A percentile compares a stretch with the other conserved stretches of the same genome.
Conservation (phyloP, 148 eudicot species). For the Spergularia bocconei region DNA sequence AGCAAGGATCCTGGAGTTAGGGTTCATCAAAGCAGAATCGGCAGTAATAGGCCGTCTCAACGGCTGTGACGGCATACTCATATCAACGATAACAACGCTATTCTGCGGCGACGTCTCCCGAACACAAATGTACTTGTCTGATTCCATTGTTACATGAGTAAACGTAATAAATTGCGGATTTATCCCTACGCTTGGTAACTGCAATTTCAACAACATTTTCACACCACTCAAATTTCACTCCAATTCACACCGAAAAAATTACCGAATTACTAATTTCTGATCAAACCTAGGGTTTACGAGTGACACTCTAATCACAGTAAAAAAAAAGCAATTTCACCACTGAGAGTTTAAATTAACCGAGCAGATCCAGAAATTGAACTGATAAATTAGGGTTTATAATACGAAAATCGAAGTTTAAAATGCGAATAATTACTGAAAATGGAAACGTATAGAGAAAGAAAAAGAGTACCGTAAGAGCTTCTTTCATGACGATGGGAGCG, state of each 20-base stretch:
- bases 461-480: constrained; percentile 73
- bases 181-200: constrained; percentile 68
- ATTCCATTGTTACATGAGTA: constrained; percentile 96
- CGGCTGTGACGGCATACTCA: constrained; percentile 92
- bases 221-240: not conserved
- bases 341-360: constrained; percentile 7
- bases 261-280: not conserved
- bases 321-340: not conserved
- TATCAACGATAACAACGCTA: constrained; percentile 81
- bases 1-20: constrained; percentile 74
- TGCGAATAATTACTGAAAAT: not conserved
- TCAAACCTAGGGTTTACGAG: not conserved
- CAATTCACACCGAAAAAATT: not conserved
- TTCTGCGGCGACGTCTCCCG: constrained; percentile 91
- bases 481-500: constrained; percentile 95
- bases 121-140: constrained; percentile 91
- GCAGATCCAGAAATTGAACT: not conserved
- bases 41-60: constrained; percentile 90
- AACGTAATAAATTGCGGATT: constrained; percentile 82
- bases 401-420: not conserved
- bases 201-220: not conserved
- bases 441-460: not conserved
- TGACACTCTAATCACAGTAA: not conserved
- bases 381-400: not conserved
- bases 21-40: constrained; percentile 94